Evolutionary conservation across 1,139 yeast species (phyloP), one percentile per base, ranked within the genome.

Genomic region (Saccharomycopsis crataegensis): DNA sequence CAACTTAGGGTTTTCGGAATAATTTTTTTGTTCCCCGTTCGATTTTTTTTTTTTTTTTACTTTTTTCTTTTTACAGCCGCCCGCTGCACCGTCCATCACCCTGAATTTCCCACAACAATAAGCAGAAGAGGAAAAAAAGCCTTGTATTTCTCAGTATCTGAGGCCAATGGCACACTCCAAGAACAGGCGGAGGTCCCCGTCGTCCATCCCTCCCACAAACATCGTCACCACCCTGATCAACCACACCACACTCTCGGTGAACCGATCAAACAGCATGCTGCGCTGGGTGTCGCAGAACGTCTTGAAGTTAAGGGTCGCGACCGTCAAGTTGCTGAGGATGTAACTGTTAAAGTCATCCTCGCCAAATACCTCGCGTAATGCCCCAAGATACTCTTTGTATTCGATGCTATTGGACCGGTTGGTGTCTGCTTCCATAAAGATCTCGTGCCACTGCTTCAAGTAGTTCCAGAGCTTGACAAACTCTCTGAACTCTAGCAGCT

Each of bases 221-320:
- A 37, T 14, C 41, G 41, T 14, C 14, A 8, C 45, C 6, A 28
- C 51, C 12, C 50, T 14, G n/a, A 53, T 49, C 31, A 53, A 33
- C 47, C 47, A 53, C n/a, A 50, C 43, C 9, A 53, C 45, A 36
- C 56, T 53, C 22, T 53, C 56, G 41, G 50, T 50, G 50, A 53
- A 53, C 11, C 32, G 16, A 17, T 49, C 53, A 50, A 53, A 53
- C 12, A 46, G n/a, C 42, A 53, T 12, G 33, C 34, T 40, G 14
- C 14, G 22, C 28, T 22, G 28, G 28, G 4, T 4, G 28, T 49
- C 48, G 28, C 51, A 42, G 28, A 53, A 53, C 8, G 42, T 43
- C 40, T 46, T 53, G 40, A 53, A 53, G 28, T 46, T 47, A 11
- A 46, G 16, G 6, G 54, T 43, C 12, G 46, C 51, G 5, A 53